phyloP scores from a whole-genome alignment of 805 yeast genomes.

The Candida coquimbonensis region DNA sequence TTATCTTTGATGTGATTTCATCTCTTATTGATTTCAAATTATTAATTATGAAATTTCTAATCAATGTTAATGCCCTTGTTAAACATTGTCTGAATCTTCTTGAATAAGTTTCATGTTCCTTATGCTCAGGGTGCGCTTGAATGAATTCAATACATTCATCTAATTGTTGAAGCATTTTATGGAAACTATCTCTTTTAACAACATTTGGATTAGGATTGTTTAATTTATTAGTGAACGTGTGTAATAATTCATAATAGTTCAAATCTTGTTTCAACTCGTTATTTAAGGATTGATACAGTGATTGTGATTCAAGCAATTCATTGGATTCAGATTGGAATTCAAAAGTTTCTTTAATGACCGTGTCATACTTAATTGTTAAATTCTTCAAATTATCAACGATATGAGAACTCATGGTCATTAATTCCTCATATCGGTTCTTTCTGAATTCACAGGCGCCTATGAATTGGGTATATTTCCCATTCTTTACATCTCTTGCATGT shows the following conservation, averaged over 20 bases:
- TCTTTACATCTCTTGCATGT: conserved; percentile 29
- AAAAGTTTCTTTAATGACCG: conserved; percentile 53
- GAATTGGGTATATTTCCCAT: conserved; percentile 24
- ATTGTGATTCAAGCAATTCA: conserved; percentile 40
- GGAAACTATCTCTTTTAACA: conserved; percentile 54
- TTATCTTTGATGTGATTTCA: conserved; percentile 24
- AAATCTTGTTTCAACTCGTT: conserved; percentile 42
- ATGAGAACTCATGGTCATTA: conserved; percentile 38
- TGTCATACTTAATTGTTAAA: conserved; percentile 45
- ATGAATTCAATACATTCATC: conserved; percentile 64
- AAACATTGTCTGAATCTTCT: conserved; percentile 77
- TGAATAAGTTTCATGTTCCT: conserved; percentile 61
- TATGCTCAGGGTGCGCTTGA: conserved; percentile 47
- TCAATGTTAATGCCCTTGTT: conserved; percentile 70
- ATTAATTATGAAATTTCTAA: conserved; percentile 54
- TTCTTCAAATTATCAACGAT: conserved; percentile 40
- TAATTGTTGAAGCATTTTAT: conserved; percentile 44
- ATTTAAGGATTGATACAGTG: conserved; percentile 34
- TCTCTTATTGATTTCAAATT: conserved; percentile 29
- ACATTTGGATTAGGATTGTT: conserved; percentile 65
- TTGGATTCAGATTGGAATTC: conserved; percentile 57
- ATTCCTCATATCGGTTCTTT: conserved; percentile 25
- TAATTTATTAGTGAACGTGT: conserved; percentile 58
- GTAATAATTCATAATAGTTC: conserved; percentile 61
- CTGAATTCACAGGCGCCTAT: conserved; percentile 27